Conservation (phyloP, 176 grass and related monocot genomes). For the Carex cristatella region DNA sequence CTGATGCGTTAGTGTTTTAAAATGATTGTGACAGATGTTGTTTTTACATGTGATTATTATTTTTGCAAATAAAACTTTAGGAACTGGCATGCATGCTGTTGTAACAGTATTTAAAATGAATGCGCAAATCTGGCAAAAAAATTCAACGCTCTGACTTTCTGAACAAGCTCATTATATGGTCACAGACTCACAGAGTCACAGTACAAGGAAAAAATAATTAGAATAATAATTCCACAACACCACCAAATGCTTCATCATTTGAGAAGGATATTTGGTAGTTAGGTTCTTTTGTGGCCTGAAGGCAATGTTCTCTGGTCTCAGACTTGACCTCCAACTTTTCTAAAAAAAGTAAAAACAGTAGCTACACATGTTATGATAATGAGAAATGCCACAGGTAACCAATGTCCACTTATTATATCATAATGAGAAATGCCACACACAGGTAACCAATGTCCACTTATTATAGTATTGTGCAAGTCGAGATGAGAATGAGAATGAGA, state of each 20-base stretch:
- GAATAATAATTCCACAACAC: not conserved
- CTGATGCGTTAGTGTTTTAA: not conserved
- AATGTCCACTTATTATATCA: not conserved
- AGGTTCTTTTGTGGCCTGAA: not conserved
- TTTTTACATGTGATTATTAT: not conserved
- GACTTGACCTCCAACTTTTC: no score
- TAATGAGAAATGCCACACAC: no score
- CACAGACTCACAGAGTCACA: not conserved
- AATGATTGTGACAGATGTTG: not conserved
- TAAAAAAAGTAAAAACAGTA: no score
- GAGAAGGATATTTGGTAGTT: not conserved
- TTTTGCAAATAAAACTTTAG: not conserved
- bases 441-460: no score
- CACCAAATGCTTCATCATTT: not conserved
- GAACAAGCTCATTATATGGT: not conserved
- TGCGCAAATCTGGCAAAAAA: not conserved
- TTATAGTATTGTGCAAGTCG: not conserved
- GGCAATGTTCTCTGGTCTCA: no score
- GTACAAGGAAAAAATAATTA: not conserved
- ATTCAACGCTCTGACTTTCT: constrained; percentile 15
- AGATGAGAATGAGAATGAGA: not conserved
- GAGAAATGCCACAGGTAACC: not conserved
- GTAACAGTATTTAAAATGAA: not conserved
- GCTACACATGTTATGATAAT: not conserved
- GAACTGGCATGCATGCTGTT: not conserved